Evolutionary conservation across 352 stramenopile species (phyloP).

Genomic region (Globisporangium splendens): DNA sequence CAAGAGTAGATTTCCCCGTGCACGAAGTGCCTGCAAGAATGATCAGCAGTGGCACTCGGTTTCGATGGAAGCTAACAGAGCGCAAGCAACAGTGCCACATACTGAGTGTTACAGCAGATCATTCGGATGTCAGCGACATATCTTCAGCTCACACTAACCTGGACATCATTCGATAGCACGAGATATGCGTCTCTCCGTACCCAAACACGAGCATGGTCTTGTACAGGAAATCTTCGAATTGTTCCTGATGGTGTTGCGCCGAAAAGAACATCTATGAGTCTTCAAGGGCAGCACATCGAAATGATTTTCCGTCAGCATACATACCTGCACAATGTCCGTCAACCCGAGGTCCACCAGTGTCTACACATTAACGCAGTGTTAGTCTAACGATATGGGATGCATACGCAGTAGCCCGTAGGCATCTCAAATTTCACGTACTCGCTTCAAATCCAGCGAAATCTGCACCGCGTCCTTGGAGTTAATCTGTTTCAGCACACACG

Average conservation of each 20-base stretch:
- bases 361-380: slow-evolving; percentile 19
- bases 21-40: slow-evolving; percentile 80
- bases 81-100: not conserved
- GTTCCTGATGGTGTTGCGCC: slow-evolving; percentile 33
- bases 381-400: too few relatives aligned
- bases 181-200: slow-evolving; percentile 83
- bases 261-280: too few relatives aligned
- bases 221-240: slow-evolving; percentile 90
- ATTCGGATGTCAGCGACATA: not conserved
- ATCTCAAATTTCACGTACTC: slow-evolving; percentile 31
- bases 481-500: slow-evolving; percentile 39
- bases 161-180: slow-evolving; percentile 86
- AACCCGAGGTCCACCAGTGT: slow-evolving; percentile 83
- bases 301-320: not conserved
- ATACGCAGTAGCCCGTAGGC: too few relatives aligned
- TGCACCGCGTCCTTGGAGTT: slow-evolving; percentile 82
- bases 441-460: slow-evolving; percentile 87
- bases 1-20: slow-evolving; percentile 83
- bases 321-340: slow-evolving; percentile 78
- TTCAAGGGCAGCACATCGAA: not conserved
- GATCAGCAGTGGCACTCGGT: slow-evolving; percentile 79
- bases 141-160: slow-evolving; percentile 29
- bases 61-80: slow-evolving; percentile 69
- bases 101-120: not conserved
- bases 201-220: slow-evolving; percentile 88